These are phyloP conservation scores for Diplotaxis tenuifolia DNA, from an alignment of 345 rosid species.

Conservation along the genomic window DNA sequence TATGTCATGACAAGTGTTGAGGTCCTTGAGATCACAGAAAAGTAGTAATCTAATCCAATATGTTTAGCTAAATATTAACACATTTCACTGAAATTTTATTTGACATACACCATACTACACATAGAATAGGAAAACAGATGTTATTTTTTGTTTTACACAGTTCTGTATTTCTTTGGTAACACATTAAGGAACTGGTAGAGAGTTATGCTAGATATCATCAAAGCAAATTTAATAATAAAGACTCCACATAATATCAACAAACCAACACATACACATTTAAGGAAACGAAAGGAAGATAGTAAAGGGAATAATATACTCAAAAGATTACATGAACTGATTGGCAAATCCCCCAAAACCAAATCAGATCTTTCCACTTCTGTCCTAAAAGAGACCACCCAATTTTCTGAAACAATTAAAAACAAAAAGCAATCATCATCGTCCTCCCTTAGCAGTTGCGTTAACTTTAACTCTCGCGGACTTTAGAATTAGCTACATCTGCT, in stretches of 20 bases:
- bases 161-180: background rate
- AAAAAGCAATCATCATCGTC: slow-evolving; percentile 3
- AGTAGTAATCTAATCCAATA: background rate
- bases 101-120: background rate
- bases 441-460: slow-evolving; percentile 43
- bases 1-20: background rate
- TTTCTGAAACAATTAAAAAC: slow-evolving; percentile 1
- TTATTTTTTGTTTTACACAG: background rate
- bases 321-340: slow-evolving; percentile 29
- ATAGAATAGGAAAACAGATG: background rate
- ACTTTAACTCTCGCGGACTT: slow-evolving; percentile 55
- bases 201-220: background rate
- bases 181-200: too few relatives aligned
- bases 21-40: background rate
- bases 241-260: slow-evolving; percentile 21
- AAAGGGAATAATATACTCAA: slow-evolving; percentile 12
- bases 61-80: background rate
- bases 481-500: slow-evolving; percentile 61
- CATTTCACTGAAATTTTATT: background rate
- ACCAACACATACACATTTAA: slow-evolving; percentile 13
- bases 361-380: slow-evolving; percentile 19
- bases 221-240: background rate
- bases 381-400: slow-evolving; percentile 5
- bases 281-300: slow-evolving; percentile 2
- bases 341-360: slow-evolving; percentile 4